Percentiles rank a stretch among this genome's conserved stretches.
Conservation (phyloP, 106 monocot species). For the Dendrobium nobile region DNA sequence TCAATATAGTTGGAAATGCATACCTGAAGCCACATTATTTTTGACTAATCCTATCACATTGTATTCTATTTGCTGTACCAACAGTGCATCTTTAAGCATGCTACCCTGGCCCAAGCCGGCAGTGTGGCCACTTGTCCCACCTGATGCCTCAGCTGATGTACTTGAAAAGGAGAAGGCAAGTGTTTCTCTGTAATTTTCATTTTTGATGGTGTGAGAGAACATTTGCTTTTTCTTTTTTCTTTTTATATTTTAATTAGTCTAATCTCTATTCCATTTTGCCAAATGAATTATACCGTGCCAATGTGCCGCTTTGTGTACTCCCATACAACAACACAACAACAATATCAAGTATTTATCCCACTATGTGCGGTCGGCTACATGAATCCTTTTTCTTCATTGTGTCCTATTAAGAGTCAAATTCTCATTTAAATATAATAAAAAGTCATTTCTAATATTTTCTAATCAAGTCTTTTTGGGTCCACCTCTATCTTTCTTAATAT, state of each 20-base stretch:
- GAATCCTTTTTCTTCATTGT: too few relatives aligned
- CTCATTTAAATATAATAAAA: too few relatives aligned
- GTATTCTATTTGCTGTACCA: conserved; percentile 10
- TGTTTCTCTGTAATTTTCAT: background rate
- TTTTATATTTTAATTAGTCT: background rate
- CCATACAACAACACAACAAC: background rate
- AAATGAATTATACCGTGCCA: background rate
- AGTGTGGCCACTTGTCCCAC: conserved; percentile 71
- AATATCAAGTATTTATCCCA: too few relatives aligned
- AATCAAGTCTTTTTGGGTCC: too few relatives aligned
- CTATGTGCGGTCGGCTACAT: too few relatives aligned
- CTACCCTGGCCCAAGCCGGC: conserved; percentile 98
- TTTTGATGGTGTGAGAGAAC: background rate
- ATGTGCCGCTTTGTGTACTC: background rate
- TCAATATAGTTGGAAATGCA: background rate
- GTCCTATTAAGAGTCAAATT: too few relatives aligned
- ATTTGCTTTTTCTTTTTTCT: background rate
- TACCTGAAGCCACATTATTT: background rate
- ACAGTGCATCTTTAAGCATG: conserved; percentile 97
- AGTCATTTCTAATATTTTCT: too few relatives aligned
- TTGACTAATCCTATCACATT: background rate
- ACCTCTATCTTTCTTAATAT: too few relatives aligned
- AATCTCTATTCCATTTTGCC: background rate
- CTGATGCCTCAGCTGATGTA: conserved; percentile 71
- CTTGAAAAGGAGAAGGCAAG: conserved; percentile 90